These are phyloP conservation scores for Boletellus emodensis DNA, from an alignment of 768 basidiomycete genomes.

Conservation along the genomic window DNA sequence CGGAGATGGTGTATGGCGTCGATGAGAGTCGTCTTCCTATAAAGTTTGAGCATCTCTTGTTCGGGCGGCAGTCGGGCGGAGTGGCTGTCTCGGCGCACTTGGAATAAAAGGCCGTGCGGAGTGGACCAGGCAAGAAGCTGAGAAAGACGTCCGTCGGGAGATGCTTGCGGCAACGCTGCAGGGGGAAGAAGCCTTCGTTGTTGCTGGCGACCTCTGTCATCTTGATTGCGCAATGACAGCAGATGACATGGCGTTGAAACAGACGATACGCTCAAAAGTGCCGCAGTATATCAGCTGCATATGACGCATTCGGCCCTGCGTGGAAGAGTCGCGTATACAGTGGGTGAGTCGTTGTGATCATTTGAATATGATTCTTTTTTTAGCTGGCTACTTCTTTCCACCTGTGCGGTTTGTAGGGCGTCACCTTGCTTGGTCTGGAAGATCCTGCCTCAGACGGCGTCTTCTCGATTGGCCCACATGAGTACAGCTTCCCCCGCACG, in stretches of 20 bases:
- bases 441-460: neutral
- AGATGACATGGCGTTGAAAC: constrained; percentile 44
- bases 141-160: constrained; percentile 31
- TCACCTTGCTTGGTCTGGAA: too few species aligned
- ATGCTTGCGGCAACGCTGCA: constrained; percentile 45
- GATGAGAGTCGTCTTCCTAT: constrained; percentile 38
- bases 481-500: too few species aligned
- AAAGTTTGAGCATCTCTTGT: constrained; percentile 47
- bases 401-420: too few species aligned
- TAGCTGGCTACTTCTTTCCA: neutral
- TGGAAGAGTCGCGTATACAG: neutral
- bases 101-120: constrained; percentile 33
- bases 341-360: too few species aligned
- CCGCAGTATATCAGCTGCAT: too few species aligned
- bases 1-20: constrained; percentile 25
- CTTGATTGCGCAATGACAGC: constrained; percentile 37
- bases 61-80: constrained; percentile 36
- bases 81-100: constrained; percentile 48
- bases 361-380: neutral
- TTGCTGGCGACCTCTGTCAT: constrained; percentile 41
- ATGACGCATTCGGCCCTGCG: constrained; percentile 34
- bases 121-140: constrained; percentile 29
- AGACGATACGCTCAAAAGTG: constrained; percentile 7
- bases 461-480: neutral
- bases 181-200: constrained; percentile 50